A percentile compares a stretch with the other conserved stretches of the same genome.
phyloP scores from a whole-genome alignment of 495 filamentous ascomycete species.

The Neurospora sp. region DNA sequence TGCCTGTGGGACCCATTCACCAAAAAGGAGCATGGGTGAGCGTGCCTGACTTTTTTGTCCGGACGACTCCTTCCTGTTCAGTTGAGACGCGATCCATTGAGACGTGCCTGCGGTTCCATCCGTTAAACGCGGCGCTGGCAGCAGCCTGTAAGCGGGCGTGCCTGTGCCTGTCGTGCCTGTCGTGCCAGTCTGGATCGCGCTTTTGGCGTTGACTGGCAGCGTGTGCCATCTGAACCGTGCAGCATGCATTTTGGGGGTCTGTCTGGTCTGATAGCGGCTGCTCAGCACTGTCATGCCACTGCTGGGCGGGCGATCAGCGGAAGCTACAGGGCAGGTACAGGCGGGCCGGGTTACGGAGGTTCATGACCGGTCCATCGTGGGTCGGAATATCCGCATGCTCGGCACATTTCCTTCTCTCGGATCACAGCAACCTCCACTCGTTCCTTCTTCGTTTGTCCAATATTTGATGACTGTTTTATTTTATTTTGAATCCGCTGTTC shows the following conservation, averaged over 20 bases:
- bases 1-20: neutral
- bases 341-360: neutral
- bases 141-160: neutral
- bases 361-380: neutral
- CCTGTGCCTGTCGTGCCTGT: neutral
- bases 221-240: neutral
- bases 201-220: neutral
- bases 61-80: neutral
- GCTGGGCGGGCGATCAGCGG: neutral
- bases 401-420: neutral
- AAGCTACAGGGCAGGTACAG: neutral
- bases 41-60: neutral
- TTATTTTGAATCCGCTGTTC: neutral
- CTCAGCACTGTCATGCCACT: neutral
- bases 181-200: neutral
- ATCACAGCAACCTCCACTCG: neutral
- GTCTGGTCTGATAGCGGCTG: neutral
- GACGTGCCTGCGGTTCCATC: neutral
- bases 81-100: neutral
- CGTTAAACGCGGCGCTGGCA: neutral
- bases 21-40: neutral
- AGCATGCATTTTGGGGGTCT: neutral
- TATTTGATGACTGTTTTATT: neutral
- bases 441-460: neutral
- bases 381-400: neutral